Evolutionary conservation across 208 protist genomes (phyloP), one percentile per base, ranked within the genome.

Genomic region (Crithidia bombi): DNA sequence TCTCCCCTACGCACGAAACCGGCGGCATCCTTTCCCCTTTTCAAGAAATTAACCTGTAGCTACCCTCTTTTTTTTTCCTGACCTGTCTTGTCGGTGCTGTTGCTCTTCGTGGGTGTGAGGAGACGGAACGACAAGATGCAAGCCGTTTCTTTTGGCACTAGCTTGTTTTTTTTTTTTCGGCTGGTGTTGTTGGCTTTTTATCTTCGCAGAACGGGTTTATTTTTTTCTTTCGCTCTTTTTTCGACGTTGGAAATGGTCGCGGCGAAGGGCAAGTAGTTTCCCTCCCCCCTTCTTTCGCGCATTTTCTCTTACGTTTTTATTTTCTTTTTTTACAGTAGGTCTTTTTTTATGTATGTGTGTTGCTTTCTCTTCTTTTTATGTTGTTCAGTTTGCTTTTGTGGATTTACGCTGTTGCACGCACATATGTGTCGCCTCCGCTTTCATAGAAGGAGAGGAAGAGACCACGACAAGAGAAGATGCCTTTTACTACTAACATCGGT

Each of bases 1-100:
- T 86, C 67, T 89, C 83, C 0, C 83, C 83, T 11, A 89, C 71
- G 7, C 83, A 89, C 67, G 59, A 58, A 15, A 65, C 55, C 3
- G 68, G 65, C 10, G 57, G 68, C 35, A 70, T 90, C 23, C 75
- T 90, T 19, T 50, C 81, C 1, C 84, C 80, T 0, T 67, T 77
- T n/a, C 79, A 89, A 50, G 62, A 78, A 19, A 41, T 83, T 10
- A 86, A 74, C 36, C 23, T 82, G 21, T 75, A 33, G 44, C 12
- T 39, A 10, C 12, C 33, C 54, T 36, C 26, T 59, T 30, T 41
- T 63, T 6, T 63, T 30, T 38, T 1, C 36, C 14, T 54, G 21
- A 19, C 23, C 36, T 49, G 56, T 23, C 21, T 49, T 63, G 23
- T 10, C 30, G 5, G 32, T 49, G 19, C 19, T 61, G 7, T 61